These are phyloP conservation scores for Eleusine coracana DNA, from an alignment of 176 grass and related monocot genomes.

Conservation along the genomic window DNA sequence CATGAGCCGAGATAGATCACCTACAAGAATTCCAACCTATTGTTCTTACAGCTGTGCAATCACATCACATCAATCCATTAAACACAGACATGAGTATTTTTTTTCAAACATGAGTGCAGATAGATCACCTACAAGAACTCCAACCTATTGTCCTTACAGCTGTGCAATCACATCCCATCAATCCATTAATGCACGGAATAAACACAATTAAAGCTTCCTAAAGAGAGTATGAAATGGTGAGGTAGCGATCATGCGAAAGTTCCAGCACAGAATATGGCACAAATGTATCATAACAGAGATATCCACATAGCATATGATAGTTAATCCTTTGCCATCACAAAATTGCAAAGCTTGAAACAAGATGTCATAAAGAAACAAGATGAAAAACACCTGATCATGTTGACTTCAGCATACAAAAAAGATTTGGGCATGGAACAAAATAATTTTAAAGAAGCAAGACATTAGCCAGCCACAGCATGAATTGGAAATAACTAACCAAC, in stretches of 20 bases:
- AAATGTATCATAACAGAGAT: neutral
- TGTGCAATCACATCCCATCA: neutral
- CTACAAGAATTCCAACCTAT: neutral
- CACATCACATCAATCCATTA: neutral
- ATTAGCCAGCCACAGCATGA: neutral
- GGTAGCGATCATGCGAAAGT: neutral
- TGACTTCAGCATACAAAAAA: neutral
- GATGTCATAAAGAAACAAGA: neutral
- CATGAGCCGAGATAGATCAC: neutral
- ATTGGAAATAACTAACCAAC: slow-evolving; percentile 1
- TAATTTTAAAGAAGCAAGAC: neutral
- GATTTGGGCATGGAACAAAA: neutral
- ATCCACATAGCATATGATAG: neutral
- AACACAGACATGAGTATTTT: neutral
- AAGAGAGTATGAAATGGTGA: neutral
- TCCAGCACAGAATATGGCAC: neutral
- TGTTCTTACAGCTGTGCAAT: neutral
- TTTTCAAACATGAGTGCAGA: neutral
- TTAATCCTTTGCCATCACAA: neutral
- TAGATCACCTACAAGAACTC: neutral
- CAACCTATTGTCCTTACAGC: neutral
- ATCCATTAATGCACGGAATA: neutral
- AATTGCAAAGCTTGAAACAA: neutral
- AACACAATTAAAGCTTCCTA: neutral
- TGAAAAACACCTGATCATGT: neutral